These are phyloP conservation scores for Ustilago curta DNA, from an alignment of 1,284 basidiomycete species.

Conservation along the genomic window DNA sequence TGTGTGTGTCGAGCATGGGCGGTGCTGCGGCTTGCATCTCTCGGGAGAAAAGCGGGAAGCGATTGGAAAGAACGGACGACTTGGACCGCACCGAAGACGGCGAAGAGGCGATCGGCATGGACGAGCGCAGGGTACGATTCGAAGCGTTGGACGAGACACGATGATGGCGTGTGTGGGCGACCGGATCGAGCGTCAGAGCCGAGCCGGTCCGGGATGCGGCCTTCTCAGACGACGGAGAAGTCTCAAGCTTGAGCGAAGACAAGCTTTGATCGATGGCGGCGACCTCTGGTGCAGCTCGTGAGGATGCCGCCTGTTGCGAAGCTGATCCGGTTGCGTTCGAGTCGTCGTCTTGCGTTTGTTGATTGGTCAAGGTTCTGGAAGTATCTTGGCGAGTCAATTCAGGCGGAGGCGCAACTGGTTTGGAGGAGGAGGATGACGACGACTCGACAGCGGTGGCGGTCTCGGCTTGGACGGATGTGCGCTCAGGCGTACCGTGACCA, in stretches of 20 bases:
- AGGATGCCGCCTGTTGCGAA: conserved; percentile 5
- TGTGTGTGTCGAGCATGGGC: conserved; percentile 62
- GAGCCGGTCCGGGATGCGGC: conserved; percentile 14
- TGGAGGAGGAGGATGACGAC: conserved; percentile 2
- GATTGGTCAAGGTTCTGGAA: conserved; percentile 29
- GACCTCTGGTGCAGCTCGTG: conserved; percentile 12
- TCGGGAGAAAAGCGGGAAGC: conserved; percentile 40
- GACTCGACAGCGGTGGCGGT: not conserved
- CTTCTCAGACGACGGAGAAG: conserved; percentile 17
- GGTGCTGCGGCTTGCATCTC: conserved; percentile 46
- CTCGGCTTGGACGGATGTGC: not conserved
- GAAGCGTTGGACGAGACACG: conserved; percentile 49
- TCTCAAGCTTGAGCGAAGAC: conserved; percentile 25
- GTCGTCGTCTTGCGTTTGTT: not conserved
- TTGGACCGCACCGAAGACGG: conserved; percentile 55
- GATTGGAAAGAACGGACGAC: conserved; percentile 44
- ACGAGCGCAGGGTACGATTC: conserved; percentile 45
- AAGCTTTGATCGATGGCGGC: conserved; percentile 20
- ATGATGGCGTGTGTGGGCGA: conserved; percentile 28
- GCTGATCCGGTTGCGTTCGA: conserved; percentile 2
- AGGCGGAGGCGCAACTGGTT: conserved; percentile 4
- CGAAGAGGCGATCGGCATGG: conserved; percentile 35
- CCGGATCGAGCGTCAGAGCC: conserved; percentile 21
- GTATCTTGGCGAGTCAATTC: conserved; percentile 33
- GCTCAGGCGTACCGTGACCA: conserved; percentile 9